Evolutionary conservation across 495 filamentous ascomycete genomes (phyloP).

Genomic region (Neurospora sp.): DNA sequence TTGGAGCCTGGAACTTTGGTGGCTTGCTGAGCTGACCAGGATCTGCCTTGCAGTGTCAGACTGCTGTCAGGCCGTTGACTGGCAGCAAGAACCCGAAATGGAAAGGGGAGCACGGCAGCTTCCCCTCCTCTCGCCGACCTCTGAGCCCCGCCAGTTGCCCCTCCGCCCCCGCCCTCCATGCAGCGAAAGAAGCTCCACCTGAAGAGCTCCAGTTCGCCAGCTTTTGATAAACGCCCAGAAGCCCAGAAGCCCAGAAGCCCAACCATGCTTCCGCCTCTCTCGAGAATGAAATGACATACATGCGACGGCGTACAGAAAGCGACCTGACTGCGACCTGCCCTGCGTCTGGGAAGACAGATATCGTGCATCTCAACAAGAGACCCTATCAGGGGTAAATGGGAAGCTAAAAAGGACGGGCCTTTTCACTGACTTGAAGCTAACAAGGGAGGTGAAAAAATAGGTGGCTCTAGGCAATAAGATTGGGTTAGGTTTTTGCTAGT

Average conservation of each 20-base stretch:
- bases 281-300: neutral
- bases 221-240: neutral
- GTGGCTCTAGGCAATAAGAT: neutral
- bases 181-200: neutral
- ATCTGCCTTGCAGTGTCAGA: neutral
- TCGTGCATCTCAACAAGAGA: neutral
- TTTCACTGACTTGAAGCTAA: neutral
- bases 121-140: neutral
- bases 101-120: neutral
- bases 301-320: neutral
- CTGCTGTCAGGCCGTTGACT: neutral
- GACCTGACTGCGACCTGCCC: neutral
- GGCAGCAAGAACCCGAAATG: neutral
- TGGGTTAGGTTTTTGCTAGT: slow-evolving; percentile 7
- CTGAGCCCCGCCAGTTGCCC: neutral
- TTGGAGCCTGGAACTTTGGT: neutral
- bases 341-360: neutral
- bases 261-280: neutral
- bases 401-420: neutral
- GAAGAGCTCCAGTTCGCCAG: neutral
- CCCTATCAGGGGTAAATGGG: neutral
- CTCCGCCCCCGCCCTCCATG: neutral
- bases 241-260: neutral
- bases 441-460: neutral
- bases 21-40: neutral